phyloP scores from a whole-genome alignment of 164 flowering plant species.

The Vitis rotundifolia region DNA sequence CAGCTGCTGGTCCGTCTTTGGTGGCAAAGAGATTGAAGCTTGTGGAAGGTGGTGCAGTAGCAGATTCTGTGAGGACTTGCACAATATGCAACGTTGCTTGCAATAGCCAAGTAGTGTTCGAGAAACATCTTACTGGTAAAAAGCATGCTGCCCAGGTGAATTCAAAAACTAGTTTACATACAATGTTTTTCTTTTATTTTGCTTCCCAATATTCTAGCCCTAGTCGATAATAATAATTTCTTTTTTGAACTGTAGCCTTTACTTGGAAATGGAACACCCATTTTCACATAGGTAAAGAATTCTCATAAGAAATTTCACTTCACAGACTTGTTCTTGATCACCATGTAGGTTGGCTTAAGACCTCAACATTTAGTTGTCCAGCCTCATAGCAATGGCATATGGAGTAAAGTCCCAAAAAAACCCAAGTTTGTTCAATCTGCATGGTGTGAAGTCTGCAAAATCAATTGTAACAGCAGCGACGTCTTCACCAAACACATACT shows the following conservation, averaged over 20 bases:
- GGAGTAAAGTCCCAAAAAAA: conserved; percentile 2
- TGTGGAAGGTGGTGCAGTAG: conserved; percentile 15
- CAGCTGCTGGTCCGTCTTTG: conserved; percentile 8
- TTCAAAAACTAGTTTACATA: background rate
- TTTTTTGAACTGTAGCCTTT: too few species aligned
- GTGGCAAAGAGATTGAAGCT: conserved; percentile 10
- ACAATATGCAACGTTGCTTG: conserved; percentile 28
- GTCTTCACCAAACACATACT: conserved; percentile 13
- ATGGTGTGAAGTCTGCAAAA: conserved; percentile 36
- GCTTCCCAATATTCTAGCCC: background rate
- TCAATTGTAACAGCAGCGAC: conserved; percentile 25
- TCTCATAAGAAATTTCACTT: too few species aligned
- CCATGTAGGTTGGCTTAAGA: conserved; percentile 17
- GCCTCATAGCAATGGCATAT: background rate
- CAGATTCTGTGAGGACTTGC: conserved; percentile 17
- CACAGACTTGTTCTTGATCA: background rate
- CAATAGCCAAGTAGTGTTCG: conserved; percentile 23
- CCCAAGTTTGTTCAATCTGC: conserved; percentile 22
- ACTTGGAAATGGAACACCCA: too few species aligned
- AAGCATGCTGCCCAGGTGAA: conserved; percentile 30
- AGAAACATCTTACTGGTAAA: conserved; percentile 24
- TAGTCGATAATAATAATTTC: too few species aligned
- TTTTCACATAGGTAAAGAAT: too few species aligned
- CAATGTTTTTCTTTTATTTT: too few species aligned
- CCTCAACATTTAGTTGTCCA: conserved; percentile 10